phyloP scores from a whole-genome alignment of 345 rosid genomes.

The Eucalyptus marginata region DNA sequence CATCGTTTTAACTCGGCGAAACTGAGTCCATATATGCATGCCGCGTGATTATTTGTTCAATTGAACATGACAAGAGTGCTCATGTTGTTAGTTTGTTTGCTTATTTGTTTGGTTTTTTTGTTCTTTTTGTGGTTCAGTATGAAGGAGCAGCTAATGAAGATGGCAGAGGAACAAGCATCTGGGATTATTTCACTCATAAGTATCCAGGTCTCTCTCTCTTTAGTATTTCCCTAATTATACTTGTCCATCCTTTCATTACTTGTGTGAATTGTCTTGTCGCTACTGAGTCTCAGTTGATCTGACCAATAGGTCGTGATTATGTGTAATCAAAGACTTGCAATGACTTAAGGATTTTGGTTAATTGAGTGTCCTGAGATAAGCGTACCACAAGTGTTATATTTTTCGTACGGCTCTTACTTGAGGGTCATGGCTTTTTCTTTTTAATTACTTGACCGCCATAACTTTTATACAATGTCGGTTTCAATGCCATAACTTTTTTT shows the following conservation, averaged over 20 bases:
- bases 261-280: background rate
- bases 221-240: background rate
- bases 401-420: no score
- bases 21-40: background rate
- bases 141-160: background rate
- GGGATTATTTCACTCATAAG: background rate
- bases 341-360: background rate
- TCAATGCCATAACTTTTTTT: no score
- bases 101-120: background rate
- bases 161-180: background rate
- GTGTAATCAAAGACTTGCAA: background rate
- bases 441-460: no score
- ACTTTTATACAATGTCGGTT: no score
- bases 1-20: background rate
- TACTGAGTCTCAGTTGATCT: background rate
- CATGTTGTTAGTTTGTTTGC: background rate
- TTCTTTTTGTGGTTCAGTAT: background rate
- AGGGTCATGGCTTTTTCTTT: no score
- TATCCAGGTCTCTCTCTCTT: background rate
- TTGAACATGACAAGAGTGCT: background rate
- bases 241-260: background rate
- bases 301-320: background rate
- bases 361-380: background rate
- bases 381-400: no score
- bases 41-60: background rate